These are phyloP conservation scores for Spongospora subterranea DNA, from an alignment of 208 protist species.

Conservation along the genomic window DNA sequence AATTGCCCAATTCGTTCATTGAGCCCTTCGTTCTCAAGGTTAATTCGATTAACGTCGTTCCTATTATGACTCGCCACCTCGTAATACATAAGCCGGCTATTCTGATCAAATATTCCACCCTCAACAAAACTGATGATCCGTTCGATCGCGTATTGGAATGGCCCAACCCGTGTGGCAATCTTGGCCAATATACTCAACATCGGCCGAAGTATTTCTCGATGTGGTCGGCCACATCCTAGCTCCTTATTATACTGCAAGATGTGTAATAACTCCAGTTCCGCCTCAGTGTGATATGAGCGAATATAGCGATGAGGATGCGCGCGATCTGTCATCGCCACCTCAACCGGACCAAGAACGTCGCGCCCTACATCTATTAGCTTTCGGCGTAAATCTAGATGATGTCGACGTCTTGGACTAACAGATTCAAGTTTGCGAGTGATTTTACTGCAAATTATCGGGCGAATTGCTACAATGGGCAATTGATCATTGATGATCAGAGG, in stretches of 20 bases:
- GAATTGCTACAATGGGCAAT: too few species aligned
- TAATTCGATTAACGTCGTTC: neutral
- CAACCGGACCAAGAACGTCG: too few species aligned
- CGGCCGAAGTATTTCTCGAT: neutral
- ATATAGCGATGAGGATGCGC: neutral
- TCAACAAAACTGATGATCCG: neutral
- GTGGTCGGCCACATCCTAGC: neutral
- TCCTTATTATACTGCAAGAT: neutral
- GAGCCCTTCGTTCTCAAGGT: neutral
- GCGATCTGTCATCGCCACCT: too few species aligned
- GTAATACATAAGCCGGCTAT: neutral
- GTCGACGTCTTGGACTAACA: too few species aligned
- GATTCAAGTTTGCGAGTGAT: too few species aligned
- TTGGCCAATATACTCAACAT: neutral
- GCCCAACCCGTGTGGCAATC: neutral
- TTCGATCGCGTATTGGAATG: neutral
- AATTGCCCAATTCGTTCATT: neutral
- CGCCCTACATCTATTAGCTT: too few species aligned
- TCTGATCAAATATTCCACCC: neutral
- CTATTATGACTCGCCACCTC: neutral
- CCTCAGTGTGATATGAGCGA: slow-evolving; percentile 12
- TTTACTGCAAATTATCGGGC: too few species aligned
- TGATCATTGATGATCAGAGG: too few species aligned
- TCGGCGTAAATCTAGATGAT: too few species aligned
- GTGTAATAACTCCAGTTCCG: neutral